Evolutionary conservation across 1,139 yeast species (phyloP).

Genomic region (Magnusiomyces starmeri): DNA sequence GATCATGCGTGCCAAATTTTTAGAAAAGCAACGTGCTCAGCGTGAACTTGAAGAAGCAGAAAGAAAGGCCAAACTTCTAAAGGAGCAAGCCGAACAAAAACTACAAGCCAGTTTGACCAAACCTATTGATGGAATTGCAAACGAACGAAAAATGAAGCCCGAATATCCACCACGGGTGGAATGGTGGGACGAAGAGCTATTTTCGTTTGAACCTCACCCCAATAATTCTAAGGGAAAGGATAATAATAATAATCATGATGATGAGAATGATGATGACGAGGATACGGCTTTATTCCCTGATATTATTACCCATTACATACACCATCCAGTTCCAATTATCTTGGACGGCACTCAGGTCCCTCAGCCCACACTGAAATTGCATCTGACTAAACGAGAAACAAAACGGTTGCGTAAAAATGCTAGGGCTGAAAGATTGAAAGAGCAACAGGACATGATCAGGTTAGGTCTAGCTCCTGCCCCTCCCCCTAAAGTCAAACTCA

Average conservation of each 20-base stretch:
- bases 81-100: slow-evolving; percentile 12
- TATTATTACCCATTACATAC: slow-evolving; percentile 52
- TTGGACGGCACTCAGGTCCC: slow-evolving; percentile 51
- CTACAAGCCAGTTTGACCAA: background rate
- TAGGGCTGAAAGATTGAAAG: slow-evolving; percentile 57
- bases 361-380: slow-evolving; percentile 39
- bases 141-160: slow-evolving; percentile 46
- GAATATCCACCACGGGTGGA: slow-evolving; percentile 54
- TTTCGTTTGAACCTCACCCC: slow-evolving; percentile 7
- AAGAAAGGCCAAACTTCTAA: slow-evolving; percentile 6
- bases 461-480: slow-evolving; percentile 85
- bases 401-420: slow-evolving; percentile 68
- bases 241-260: slow-evolving; percentile 31
- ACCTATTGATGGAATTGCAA: slow-evolving; percentile 42
- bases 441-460: slow-evolving; percentile 67
- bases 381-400: slow-evolving; percentile 68
- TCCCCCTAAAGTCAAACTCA: slow-evolving; percentile 76
- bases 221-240: slow-evolving; percentile 22
- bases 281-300: slow-evolving; percentile 14
- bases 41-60: slow-evolving; percentile 3
- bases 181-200: slow-evolving; percentile 73
- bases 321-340: slow-evolving; percentile 68
- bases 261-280: slow-evolving; percentile 27
- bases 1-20: background rate
- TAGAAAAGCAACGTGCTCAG: slow-evolving; percentile 1